Evolutionary conservation across 352 stramenopile genomes (phyloP), one percentile per base, ranked within the genome.

Genomic region (Globisporangium ultimum): DNA sequence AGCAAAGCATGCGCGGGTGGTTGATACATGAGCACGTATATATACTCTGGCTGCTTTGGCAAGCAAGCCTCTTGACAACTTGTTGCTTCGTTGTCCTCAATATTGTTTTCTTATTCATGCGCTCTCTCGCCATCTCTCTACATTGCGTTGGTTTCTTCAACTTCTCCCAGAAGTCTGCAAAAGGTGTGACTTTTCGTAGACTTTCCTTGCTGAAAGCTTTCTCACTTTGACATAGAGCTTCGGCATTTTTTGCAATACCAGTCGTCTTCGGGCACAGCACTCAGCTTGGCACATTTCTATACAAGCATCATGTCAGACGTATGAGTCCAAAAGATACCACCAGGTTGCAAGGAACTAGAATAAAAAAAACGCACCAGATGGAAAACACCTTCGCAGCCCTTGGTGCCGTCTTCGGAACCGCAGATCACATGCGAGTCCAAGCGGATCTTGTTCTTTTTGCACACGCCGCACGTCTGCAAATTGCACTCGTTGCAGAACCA

Each of bases 401-500:
- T 88, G 2, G 83, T 87, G 21, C 86, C 88, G 45, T 95, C 88
- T 62, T 96, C 88, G 3, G 84, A 93, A 18, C 88, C 88, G 55
- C 88, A 96, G 51, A 96, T 95, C 20, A 96, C 87, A 43, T 96
- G 87, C 51, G 87, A 88, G 54, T 96, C 84, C n/a, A 96, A 72
- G 2, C 84, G 83, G 54, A 96, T 93, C 45, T 87, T 84, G 59
- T 93, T 92, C 61, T 92, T 92, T 68, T 92, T 90, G 64, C 88
- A 96, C 7, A 70, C 56, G 0, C 74, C 84, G 57, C 88, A 96
- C 15, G 71, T 86, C 53, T 96, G 86, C 20, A 87, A 55, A 24
- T 92, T 89, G 56, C 88, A 96, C 48, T 95, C 84, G 28, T 89
- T 77, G 67, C 88, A 96, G 56, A 95, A 96, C 88, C 88, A 96